phyloP scores from a whole-genome alignment of 2,329 filamentous ascomycete genomes.

The Colletotrichum lini region DNA sequence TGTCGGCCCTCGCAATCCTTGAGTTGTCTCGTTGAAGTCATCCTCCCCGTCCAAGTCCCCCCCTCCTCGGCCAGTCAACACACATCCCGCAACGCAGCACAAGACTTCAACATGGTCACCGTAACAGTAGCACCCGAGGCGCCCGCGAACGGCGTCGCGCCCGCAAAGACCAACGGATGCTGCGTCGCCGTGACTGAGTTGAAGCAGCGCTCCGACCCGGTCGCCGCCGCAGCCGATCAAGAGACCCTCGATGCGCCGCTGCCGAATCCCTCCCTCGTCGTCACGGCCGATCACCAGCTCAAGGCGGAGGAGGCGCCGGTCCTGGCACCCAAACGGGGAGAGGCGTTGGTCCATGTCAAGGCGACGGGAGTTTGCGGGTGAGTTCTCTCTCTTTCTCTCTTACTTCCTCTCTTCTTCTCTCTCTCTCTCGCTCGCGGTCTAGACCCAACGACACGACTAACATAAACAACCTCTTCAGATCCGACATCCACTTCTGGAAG shows the following conservation, averaged over 20 bases:
- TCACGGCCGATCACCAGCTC: slow-evolving; percentile 72
- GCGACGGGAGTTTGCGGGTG: slow-evolving; percentile 76
- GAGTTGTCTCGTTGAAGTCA: no score
- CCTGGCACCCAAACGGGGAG: slow-evolving; percentile 64
- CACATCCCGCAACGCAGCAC: no score
- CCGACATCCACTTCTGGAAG: slow-evolving; percentile 80
- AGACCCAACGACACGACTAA: slow-evolving; percentile 6
- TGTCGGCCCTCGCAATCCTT: no score
- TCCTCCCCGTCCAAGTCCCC: no score
- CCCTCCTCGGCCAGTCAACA: background rate
- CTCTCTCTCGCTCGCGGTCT: background rate
- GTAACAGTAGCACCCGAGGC: slow-evolving; percentile 19
- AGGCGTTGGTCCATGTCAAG: slow-evolving; percentile 74
- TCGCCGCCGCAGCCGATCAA: slow-evolving; percentile 7
- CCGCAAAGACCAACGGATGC: slow-evolving; percentile 24
- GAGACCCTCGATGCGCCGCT: slow-evolving; percentile 48
- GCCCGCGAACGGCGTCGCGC: slow-evolving; percentile 17
- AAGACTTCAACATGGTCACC: slow-evolving; percentile 13
- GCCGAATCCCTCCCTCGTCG: slow-evolving; percentile 69
- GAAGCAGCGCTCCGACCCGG: slow-evolving; percentile 3
- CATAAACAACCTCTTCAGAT: slow-evolving; percentile 54
- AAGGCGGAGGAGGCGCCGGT: slow-evolving; percentile 71
- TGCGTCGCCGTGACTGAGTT: slow-evolving; percentile 18
- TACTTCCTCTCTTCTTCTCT: background rate
- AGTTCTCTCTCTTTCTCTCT: slow-evolving; percentile 27